Evolutionary conservation across 306 rosid genomes (phyloP), one percentile per base, ranked within the genome.

Genomic region (Vigna reflexopilosa): DNA sequence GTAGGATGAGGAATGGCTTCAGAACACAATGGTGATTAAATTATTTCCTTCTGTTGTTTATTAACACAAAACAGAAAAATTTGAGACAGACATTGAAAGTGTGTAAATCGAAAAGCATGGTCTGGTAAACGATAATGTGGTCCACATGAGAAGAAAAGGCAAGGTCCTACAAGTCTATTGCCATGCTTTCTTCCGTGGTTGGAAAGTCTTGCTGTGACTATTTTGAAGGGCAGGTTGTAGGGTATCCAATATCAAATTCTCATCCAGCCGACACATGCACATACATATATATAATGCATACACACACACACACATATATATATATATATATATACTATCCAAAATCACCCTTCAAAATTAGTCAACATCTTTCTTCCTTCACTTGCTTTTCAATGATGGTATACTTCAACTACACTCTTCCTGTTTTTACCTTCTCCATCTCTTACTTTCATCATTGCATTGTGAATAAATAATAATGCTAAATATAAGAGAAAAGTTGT

Each of bases 51-150:
- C 14, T 52, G 40, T 16, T 5, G 40, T 16, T 5, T 16, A 22
- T 22, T 66, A 16, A 45, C 58, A 24, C 40, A 67, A 54, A 55
- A 58, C 67, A 42, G 6, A 65, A 61, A 30, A 14, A 6, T 1
- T 9, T 22, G 51, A 15, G 56, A 32, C 59, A 47, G 5, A 62
- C 7, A 64, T 6, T 13, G 52, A 64, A 36, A 45, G 48, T n/a
- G 68, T 66, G 45, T 7, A 77, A 77, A 61, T 10, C 7, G 36
- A 54, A 67, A 74, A 42, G 58, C 24, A 55, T 5, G 44, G 59
- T 67, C n/a, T 67, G 20, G n/a, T 10, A 45, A 66, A n/a, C 67
- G 67, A 77, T 67, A 44, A 57, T 19, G 70, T 69, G 82, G 82
- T 69, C 82, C 70, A 69, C 22, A 14, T 3, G 16, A 4, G 32